Conservation (phyloP, 2,329 filamentous ascomycete species). For the Dothistroma septosporum region DNA sequence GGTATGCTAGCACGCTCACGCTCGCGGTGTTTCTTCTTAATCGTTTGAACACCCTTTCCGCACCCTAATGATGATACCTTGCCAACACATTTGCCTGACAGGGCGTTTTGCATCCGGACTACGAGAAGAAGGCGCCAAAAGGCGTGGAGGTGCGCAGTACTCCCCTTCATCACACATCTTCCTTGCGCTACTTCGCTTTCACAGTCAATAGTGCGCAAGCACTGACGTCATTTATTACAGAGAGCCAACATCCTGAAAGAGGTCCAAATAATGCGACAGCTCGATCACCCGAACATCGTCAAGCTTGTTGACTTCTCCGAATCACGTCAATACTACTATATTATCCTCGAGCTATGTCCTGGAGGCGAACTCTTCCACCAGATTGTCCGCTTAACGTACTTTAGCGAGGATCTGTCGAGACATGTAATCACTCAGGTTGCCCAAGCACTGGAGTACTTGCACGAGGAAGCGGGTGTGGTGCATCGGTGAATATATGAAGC, state of each 20-base stretch:
- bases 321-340: slow-evolving; percentile 93
- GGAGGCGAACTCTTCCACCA: slow-evolving; percentile 98
- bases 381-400: slow-evolving; percentile 96
- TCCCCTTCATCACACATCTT: slow-evolving; percentile 12
- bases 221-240: slow-evolving; percentile 54
- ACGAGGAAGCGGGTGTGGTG: slow-evolving; percentile 91
- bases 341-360: slow-evolving; percentile 88
- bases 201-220: slow-evolving; percentile 18
- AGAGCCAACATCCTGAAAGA: slow-evolving; percentile 97
- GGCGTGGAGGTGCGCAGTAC: slow-evolving; percentile 83
- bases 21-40: slow-evolving; percentile 13
- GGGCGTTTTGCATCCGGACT: slow-evolving; percentile 83
- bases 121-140: slow-evolving; percentile 80
- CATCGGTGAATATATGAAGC: slow-evolving; percentile 68
- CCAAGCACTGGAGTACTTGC: slow-evolving; percentile 87
- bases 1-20: slow-evolving; percentile 59
- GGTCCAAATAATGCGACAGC: slow-evolving; percentile 95
- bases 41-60: slow-evolving; percentile 22
- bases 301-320: slow-evolving; percentile 92
- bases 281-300: slow-evolving; percentile 95
- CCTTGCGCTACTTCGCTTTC: slow-evolving; percentile 9
- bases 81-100: slow-evolving; percentile 14
- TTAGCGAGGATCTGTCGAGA: slow-evolving; percentile 89
- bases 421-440: slow-evolving; percentile 95
- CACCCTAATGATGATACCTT: slow-evolving; percentile 10